These are phyloP conservation scores for Coemansia furcata DNA, from an alignment of 192 early-diverging fungal species.

Conservation along the genomic window DNA sequence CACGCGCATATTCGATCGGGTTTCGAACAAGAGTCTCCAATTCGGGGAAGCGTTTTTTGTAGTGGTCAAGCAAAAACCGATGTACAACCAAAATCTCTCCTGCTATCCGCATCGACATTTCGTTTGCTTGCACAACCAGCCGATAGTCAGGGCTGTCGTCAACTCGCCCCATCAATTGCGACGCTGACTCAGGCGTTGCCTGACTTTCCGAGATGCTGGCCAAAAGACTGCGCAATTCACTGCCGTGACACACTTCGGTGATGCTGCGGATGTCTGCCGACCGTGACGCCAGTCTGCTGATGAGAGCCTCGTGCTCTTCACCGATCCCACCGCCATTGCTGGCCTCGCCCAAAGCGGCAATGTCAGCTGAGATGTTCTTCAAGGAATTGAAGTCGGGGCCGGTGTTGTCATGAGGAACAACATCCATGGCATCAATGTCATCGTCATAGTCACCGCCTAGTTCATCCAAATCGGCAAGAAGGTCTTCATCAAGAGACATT, in stretches of 20 bases:
- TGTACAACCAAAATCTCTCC: constrained; percentile 87
- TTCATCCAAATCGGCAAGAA: constrained; percentile 86
- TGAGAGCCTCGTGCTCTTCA: constrained; percentile 45
- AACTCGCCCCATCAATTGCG: constrained; percentile 21
- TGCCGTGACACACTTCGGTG: constrained; percentile 62
- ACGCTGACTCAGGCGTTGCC: not conserved
- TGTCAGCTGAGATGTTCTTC: constrained; percentile 35
- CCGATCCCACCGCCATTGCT: constrained; percentile 52
- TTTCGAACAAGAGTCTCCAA: constrained; percentile 86
- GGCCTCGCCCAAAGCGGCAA: constrained; percentile 52
- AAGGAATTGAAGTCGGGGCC: constrained; percentile 22
- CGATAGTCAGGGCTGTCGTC: constrained; percentile 85
- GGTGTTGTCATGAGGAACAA: constrained; percentile 22
- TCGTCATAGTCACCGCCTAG: constrained; percentile 57
- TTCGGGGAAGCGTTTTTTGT: constrained; percentile 85
- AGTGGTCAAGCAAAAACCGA: constrained; percentile 76
- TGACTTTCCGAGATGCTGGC: constrained; percentile 47
- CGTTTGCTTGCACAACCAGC: constrained; percentile 83
- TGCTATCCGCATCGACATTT: constrained; percentile 80
- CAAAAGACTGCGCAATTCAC: constrained; percentile 61
- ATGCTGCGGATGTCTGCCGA: constrained; percentile 62
- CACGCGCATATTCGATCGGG: constrained; percentile 84
- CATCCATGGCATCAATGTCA: constrained; percentile 21
- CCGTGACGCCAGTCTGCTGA: constrained; percentile 24
- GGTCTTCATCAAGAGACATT: constrained; percentile 81